Evolutionary conservation across 2,329 filamentous ascomycete genomes (phyloP).

Genomic region (Fonsecaea monophora): DNA sequence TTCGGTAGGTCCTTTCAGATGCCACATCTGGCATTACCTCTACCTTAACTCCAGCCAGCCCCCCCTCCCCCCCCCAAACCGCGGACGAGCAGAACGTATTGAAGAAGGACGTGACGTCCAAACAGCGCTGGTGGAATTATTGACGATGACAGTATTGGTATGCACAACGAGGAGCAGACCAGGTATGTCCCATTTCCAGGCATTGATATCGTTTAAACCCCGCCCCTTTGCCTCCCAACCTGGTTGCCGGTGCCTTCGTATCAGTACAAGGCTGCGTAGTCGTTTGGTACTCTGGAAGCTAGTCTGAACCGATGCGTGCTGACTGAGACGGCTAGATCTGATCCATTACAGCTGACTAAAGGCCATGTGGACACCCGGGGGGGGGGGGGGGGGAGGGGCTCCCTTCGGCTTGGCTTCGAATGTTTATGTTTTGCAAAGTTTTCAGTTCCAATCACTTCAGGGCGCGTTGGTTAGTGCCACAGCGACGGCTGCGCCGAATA

Average conservation of each 20-base stretch:
- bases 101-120: not conserved
- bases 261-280: constrained; percentile 1
- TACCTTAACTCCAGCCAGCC: not conserved
- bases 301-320: not conserved
- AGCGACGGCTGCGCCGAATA: constrained; percentile 56
- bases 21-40: not conserved
- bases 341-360: constrained; percentile 2
- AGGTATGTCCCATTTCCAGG: not conserved
- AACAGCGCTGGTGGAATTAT: not conserved
- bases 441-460: constrained; percentile 20
- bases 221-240: not conserved
- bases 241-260: not conserved
- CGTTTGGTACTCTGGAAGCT: not conserved
- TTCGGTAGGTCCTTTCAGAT: not conserved
- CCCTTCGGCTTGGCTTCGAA: not conserved
- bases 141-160: not conserved
- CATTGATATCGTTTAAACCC: not conserved
- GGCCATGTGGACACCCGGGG: not conserved
- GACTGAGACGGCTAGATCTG: constrained; percentile 4
- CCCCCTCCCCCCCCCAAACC: not conserved
- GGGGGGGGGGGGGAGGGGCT: not conserved
- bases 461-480: constrained; percentile 49
- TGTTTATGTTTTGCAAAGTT: not conserved
- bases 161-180: not conserved
- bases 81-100: not conserved